phyloP scores from a whole-genome alignment of 1,284 basidiomycete genomes.

The Microbotryum lychnidis-dioicae region DNA sequence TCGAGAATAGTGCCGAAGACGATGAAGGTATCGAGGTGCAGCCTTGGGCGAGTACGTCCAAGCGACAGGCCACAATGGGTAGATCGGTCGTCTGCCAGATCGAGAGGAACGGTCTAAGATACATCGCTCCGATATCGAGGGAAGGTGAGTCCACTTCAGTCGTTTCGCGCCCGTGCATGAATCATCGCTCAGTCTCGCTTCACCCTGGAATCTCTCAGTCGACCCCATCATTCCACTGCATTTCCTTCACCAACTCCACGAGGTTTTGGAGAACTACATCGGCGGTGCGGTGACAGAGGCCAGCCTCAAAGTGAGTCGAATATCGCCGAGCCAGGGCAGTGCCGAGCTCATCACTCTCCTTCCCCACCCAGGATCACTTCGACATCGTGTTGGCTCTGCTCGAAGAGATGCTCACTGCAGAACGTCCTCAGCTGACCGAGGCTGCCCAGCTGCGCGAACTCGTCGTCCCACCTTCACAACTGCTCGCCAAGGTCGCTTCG shows the following conservation, averaged over 20 bases:
- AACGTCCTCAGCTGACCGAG: conserved; percentile 20
- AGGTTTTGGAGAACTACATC: conserved; percentile 24
- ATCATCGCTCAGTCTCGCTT: neutral
- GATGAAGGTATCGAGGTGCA: neutral
- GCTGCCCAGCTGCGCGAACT: conserved; percentile 23
- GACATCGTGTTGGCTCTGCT: conserved; percentile 27
- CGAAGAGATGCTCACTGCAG: conserved; percentile 26
- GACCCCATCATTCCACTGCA: conserved; percentile 27
- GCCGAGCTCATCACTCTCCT: no score
- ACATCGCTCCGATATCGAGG: conserved; percentile 15
- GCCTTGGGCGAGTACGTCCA: neutral
- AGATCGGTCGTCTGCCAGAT: conserved; percentile 22
- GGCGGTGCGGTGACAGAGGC: conserved; percentile 23
- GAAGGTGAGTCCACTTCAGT: conserved; percentile 8
- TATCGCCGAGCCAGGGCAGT: no score
- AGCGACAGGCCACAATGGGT: neutral
- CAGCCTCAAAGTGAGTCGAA: conserved; percentile 19
- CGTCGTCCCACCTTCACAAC: conserved; percentile 21
- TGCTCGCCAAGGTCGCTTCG: conserved; percentile 19
- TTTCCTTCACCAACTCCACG: conserved; percentile 25
- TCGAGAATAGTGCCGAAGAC: neutral
- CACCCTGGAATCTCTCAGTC: conserved; percentile 2
- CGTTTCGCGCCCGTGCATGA: neutral
- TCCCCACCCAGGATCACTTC: conserved; percentile 25
- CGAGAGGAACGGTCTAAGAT: conserved; percentile 14